Conservation (phyloP, 2,329 filamentous ascomycete species). For the Phialocephala subalpina region DNA sequence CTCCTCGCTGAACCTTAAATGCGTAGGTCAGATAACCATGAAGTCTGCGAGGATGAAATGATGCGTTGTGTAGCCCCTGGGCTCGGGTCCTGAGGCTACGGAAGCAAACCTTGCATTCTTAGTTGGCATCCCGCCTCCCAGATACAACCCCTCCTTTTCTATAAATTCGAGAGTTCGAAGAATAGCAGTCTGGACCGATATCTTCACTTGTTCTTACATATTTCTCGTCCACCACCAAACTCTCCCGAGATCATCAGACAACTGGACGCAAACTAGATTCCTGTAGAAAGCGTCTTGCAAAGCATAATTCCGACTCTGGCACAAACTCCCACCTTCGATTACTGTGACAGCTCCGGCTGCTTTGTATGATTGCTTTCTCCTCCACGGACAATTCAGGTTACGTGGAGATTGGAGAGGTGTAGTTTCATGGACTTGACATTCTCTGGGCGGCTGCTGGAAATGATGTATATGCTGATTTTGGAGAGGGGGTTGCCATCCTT, state of each 20-base stretch:
- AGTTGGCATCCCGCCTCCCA: slow-evolving; percentile 14
- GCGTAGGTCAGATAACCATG: slow-evolving; percentile 5
- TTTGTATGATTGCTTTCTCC: neutral
- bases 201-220: neutral
- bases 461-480: slow-evolving; percentile 9
- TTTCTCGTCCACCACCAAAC: slow-evolving; percentile 7
- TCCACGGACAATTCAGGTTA: neutral
- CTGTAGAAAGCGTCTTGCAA: slow-evolving; percentile 3
- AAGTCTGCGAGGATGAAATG: neutral
- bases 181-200: neutral
- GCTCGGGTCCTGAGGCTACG: neutral
- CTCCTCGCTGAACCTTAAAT: neutral
- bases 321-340: neutral
- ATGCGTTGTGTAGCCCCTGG: neutral
- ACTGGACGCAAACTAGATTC: slow-evolving; percentile 8
- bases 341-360: neutral
- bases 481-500: neutral
- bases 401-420: neutral
- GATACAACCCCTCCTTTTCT: neutral
- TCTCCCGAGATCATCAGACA: neutral
- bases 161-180: neutral
- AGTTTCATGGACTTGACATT: neutral
- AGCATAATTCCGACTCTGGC: neutral
- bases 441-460: neutral
- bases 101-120: no score